phyloP scores from a whole-genome alignment of 2,329 filamentous ascomycete species.

The Clathrospora elynae region DNA sequence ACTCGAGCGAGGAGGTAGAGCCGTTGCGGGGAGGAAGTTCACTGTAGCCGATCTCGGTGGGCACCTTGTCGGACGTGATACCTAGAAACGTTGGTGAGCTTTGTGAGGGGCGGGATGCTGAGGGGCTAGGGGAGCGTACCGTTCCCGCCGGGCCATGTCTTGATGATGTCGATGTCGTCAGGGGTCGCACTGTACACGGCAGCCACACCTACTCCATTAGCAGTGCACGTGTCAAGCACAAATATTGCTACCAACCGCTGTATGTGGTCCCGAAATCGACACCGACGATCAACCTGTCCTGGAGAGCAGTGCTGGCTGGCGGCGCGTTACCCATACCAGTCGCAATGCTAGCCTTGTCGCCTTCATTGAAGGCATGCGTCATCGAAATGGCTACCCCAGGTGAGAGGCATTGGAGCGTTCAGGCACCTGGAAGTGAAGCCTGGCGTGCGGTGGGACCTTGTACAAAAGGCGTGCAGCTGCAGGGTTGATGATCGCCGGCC shows the following conservation, averaged over 20 bases:
- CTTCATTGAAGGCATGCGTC: conserved; percentile 42
- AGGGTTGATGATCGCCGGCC: conserved; percentile 23
- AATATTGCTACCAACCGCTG: conserved; percentile 58
- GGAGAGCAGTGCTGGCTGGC: conserved; percentile 23
- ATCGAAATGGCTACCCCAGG: conserved; percentile 37
- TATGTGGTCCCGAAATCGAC: conserved; percentile 88
- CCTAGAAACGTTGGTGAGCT: conserved; percentile 29
- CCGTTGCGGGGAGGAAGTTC: conserved; percentile 18
- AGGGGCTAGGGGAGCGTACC: conserved; percentile 50
- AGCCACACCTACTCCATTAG: conserved; percentile 60
- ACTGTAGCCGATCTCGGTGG: conserved; percentile 71
- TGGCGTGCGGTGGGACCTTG: conserved; percentile 19
- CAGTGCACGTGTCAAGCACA: neutral
- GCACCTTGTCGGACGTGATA: conserved; percentile 87
- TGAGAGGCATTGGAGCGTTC: conserved; percentile 34
- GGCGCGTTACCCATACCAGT: conserved; percentile 15
- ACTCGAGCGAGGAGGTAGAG: conserved; percentile 27
- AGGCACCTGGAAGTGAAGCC: conserved; percentile 40
- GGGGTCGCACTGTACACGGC: conserved; percentile 76
- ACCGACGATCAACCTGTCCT: conserved; percentile 73
- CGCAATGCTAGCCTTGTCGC: conserved; percentile 31
- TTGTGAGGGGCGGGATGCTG: neutral
- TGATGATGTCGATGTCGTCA: conserved; percentile 82
- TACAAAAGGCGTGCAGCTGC: conserved; percentile 20
- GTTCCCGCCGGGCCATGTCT: conserved; percentile 79